These are phyloP conservation scores for Macrotyloma uniflorum DNA, from an alignment of 306 rosid species.

Conservation along the genomic window DNA sequence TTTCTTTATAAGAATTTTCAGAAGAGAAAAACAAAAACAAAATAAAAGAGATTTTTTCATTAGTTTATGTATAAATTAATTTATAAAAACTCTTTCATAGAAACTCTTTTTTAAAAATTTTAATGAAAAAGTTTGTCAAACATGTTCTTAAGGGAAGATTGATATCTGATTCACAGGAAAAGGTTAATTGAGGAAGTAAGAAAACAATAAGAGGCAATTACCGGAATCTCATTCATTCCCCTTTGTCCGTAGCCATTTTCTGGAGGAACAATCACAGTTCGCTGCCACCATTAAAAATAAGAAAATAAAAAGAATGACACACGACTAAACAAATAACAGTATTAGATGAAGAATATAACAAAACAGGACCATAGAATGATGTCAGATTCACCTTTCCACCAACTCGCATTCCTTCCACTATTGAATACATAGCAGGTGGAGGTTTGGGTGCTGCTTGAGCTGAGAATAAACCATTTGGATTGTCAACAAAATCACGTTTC, in stretches of 20 bases:
- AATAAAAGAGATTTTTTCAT: too few relatives aligned
- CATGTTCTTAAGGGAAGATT: not conserved
- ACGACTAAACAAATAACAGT: not conserved
- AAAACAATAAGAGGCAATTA: slow-evolving; percentile 41
- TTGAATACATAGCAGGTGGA: slow-evolving; percentile 77
- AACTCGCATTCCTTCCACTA: slow-evolving; percentile 85
- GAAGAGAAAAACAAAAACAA: too few relatives aligned
- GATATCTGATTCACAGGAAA: not conserved
- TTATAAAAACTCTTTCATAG: too few relatives aligned
- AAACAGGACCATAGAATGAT: not conserved
- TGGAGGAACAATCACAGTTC: slow-evolving; percentile 88
- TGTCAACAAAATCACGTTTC: slow-evolving; percentile 89
- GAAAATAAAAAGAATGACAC: not conserved
- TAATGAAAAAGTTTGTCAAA: too few relatives aligned
- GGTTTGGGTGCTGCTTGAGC: slow-evolving; percentile 99
- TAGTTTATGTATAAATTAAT: too few relatives aligned
- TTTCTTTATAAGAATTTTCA: too few relatives aligned
- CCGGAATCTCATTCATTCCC: slow-evolving; percentile 95
- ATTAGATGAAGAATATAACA: not conserved
- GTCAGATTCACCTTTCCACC: slow-evolving; percentile 76
- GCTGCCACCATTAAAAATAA: slow-evolving; percentile 53
- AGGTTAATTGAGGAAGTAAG: not conserved
- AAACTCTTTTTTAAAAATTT: too few relatives aligned
- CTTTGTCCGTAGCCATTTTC: slow-evolving; percentile 76
- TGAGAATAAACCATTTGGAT: slow-evolving; percentile 90